These are phyloP conservation scores for Hepatocystis sp. DNA, from an alignment of 169 alveolate species.

Conservation along the genomic window DNA sequence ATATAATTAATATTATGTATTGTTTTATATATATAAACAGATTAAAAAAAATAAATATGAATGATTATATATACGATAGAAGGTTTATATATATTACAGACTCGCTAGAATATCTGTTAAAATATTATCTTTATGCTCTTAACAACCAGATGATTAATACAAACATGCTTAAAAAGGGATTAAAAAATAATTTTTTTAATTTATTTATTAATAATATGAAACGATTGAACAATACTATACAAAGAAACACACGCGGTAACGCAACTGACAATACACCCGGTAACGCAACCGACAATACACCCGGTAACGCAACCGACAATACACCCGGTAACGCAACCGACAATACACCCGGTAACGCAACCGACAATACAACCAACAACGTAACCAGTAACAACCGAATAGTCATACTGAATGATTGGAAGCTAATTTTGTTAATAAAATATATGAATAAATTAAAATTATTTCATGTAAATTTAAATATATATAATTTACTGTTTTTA, in stretches of 20 bases:
- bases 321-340: no score
- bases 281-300: no score
- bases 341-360: no score
- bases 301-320: no score
- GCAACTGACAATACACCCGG: no score
- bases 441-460: conserved; percentile 58
- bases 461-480: conserved; percentile 50
- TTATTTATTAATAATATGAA: no score
- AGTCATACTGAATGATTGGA: conserved; percentile 11
- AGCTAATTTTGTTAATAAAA: conserved; percentile 28
- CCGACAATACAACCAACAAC: no score
- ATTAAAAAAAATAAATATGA: conserved; percentile 17
- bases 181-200: no score
- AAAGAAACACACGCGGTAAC: no score
- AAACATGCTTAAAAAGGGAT: no score
- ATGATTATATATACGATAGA: conserved; percentile 43
- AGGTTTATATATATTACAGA: conserved; percentile 31
- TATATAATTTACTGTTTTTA: conserved; percentile 40
- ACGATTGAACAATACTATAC: no score
- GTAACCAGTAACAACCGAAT: background rate
- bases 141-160: no score
- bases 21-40: conserved; percentile 43
- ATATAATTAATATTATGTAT: conserved; percentile 64
- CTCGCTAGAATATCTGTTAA: conserved; percentile 29
- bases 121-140: conserved; percentile 33